Base-by-base conservation (phyloP, 495 filamentous ascomycete genomes). In the Neurospora sp. region DNA sequence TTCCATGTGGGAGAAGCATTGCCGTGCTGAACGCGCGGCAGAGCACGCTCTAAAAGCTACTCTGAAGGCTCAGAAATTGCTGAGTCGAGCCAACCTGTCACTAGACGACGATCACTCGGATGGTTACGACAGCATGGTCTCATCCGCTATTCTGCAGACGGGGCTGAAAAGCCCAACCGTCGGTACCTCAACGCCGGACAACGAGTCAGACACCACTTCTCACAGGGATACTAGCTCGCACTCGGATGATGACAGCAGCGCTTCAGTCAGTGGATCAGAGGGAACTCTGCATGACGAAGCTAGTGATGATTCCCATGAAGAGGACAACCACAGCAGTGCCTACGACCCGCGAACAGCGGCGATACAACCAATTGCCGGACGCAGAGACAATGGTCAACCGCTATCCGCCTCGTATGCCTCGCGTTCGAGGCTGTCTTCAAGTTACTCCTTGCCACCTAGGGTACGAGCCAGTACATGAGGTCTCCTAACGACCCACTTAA, bases 1-100 rank as follows among this genome's bases (percentile, higher is more conserved):
- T 23, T 91, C 88, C 73, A 98, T 99, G 96, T 99, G 96, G 96
- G 89, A 90, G 78, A 97, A 97, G 81, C 96, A 99, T 79, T 94
- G 95, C 75, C 89, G 91, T 12, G 96, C 94, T 12, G 93, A 97
- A 81, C 87, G 88, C 73, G 95, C 94, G 2, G 90, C 91, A 1
- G 91, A 92, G 73, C 89, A 94, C 80, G 93, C 90, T 69, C 85
- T 85, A 79, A 76, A 84, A 79, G 80, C 85, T 73, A 83, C 85
- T 87, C 79, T 88, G 86, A 82, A 85, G 71, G 88, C 88, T 12
- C 85, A 88, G 73, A 83, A 86, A 80, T 82, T 90, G 10, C 73
- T 88, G 72, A 79, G 83, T 70, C 81, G 82, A 71, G 84, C 84
- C 7, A 84, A 85, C 69, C 79, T 85, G 23, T 76, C 76, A 18